These are phyloP conservation scores for Exophiala dermatitidis DNA, from an alignment of 2,329 filamentous ascomycete species.

Conservation along the genomic window DNA sequence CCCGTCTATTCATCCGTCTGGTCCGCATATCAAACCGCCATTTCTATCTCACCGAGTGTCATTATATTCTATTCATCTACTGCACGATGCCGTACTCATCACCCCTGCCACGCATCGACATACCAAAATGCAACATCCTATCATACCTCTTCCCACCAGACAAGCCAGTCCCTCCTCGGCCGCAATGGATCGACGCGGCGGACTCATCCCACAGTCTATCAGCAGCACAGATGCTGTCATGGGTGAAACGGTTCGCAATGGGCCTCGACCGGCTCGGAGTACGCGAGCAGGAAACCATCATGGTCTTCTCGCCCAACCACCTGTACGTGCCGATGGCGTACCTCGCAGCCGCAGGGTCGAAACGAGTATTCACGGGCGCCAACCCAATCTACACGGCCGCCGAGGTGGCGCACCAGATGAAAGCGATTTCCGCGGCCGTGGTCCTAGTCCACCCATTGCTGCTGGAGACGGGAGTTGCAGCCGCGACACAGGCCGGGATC, in stretches of 20 bases:
- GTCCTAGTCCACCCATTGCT: constrained; percentile 46
- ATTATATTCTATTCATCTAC: neutral
- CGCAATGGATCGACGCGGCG: constrained; percentile 53
- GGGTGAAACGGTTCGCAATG: constrained; percentile 61
- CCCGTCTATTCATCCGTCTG: too few species aligned
- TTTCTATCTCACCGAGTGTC: too few species aligned
- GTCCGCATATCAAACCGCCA: too few species aligned
- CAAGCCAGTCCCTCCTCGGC: constrained; percentile 32
- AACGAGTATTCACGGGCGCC: constrained; percentile 49
- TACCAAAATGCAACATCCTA: constrained; percentile 40
- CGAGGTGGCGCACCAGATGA: constrained; percentile 49
- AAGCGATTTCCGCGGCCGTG: constrained; percentile 45
- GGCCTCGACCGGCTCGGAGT: constrained; percentile 57
- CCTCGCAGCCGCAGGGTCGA: constrained; percentile 39
- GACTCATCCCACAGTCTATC: constrained; percentile 57
- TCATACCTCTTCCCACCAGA: constrained; percentile 41
- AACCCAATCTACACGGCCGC: constrained; percentile 47
- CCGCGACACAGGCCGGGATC: constrained; percentile 25
- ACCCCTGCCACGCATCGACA: constrained; percentile 27
- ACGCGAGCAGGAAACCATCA: constrained; percentile 56
- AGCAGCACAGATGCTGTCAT: constrained; percentile 52
- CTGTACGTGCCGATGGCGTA: constrained; percentile 55
- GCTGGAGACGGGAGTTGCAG: constrained; percentile 38
- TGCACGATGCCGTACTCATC: constrained; percentile 23
- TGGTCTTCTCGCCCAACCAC: constrained; percentile 63